These are phyloP conservation scores for Mycena albidolilacea DNA, from an alignment of 768 basidiomycete genomes.

Conservation along the genomic window DNA sequence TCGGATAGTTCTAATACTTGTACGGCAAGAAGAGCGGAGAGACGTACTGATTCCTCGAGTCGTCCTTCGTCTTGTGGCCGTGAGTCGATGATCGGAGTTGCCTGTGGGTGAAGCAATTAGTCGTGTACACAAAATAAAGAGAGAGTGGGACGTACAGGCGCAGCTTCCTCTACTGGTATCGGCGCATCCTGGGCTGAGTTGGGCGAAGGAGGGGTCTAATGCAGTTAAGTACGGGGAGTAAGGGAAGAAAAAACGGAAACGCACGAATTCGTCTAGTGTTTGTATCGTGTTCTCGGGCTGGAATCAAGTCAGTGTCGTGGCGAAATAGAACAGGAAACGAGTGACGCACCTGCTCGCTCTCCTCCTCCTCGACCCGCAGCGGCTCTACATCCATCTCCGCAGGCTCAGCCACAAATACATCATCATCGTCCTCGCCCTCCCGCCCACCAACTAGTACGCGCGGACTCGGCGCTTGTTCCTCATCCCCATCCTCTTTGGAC, in stretches of 20 bases:
- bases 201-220: not conserved
- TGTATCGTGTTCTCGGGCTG: not conserved
- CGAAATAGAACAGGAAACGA: no score
- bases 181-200: not conserved
- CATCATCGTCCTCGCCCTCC: not conserved
- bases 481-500: not conserved
- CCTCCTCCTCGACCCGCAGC: not conserved
- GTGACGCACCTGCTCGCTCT: not conserved
- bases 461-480: not conserved
- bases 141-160: not conserved
- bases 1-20: no score
- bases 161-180: not conserved
- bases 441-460: not conserved
- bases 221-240: not conserved
- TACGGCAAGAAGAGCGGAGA: not conserved
- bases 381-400: not conserved
- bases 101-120: not conserved
- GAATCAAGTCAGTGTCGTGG: no score
- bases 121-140: not conserved
- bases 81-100: not conserved
- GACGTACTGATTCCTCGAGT: not conserved
- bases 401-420: not conserved
- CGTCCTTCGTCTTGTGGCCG: not conserved
- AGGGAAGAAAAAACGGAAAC: not conserved
- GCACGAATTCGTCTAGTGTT: not conserved